phyloP scores from a whole-genome alignment of 108 stramenopile genomes.

The Cyclotella choctawhatcheeana region DNA sequence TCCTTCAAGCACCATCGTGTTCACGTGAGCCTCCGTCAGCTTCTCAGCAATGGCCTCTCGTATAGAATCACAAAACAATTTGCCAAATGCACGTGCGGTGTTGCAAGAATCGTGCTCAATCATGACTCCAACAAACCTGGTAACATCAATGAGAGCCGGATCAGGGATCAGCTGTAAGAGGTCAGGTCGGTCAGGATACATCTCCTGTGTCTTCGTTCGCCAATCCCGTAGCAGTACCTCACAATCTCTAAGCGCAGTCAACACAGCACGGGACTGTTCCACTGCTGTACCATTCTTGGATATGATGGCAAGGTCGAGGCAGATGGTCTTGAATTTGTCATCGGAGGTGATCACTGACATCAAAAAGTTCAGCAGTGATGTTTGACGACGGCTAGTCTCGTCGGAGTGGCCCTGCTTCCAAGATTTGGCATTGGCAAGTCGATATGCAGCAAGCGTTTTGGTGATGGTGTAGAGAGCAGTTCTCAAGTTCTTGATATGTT shows the following conservation, averaged over 20 bases:
- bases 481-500: constrained; percentile 10
- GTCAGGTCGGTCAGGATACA: constrained; percentile 8
- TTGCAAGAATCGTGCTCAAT: neutral
- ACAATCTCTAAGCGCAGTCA: constrained; percentile 7
- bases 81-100: neutral
- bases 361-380: constrained; percentile 5
- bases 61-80: neutral
- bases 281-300: constrained; percentile 19
- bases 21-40: too few species aligned
- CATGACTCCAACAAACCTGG: neutral
- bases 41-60: neutral
- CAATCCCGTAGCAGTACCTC: constrained; percentile 6
- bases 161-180: neutral
- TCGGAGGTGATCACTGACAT: neutral
- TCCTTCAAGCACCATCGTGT: neutral
- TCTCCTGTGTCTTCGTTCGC: constrained; percentile 1
- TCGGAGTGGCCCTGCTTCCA: constrained; percentile 23
- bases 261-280: constrained; percentile 8
- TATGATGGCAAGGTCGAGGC: constrained; percentile 13
- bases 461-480: constrained; percentile 2
- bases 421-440: constrained; percentile 10
- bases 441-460: constrained; percentile 15
- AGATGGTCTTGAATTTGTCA: constrained; percentile 15
- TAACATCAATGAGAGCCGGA: neutral
- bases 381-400: constrained; percentile 10